A percentile compares a stretch with the other conserved stretches of the same genome.
Conservation (phyloP, 2,329 filamentous ascomycete species). For the Celoporthe dispersa region DNA sequence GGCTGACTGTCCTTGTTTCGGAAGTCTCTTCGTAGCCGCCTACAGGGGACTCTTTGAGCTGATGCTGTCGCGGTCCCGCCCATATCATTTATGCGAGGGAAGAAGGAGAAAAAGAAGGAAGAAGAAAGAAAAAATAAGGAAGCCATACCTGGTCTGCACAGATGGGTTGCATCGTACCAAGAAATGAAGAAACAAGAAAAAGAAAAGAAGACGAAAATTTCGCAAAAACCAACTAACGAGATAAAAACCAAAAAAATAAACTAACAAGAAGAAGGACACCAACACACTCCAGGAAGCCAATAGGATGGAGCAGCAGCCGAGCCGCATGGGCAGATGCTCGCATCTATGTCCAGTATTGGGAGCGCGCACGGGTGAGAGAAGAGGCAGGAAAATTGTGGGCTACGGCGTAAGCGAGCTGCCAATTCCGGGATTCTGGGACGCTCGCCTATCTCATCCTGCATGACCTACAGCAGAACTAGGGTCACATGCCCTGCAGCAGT, state of each 20-base stretch:
- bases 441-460: constrained; percentile 20
- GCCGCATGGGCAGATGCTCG: constrained; percentile 8
- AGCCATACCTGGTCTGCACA: neutral
- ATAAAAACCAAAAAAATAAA: neutral
- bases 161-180: neutral
- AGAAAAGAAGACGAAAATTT: neutral
- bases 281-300: neutral
- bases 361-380: neutral
- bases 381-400: neutral
- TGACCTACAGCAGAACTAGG: neutral
- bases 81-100: too few species aligned
- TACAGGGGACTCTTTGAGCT: neutral
- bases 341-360: neutral
- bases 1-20: neutral
- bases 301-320: neutral
- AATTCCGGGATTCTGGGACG: constrained; percentile 17
- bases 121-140: neutral
- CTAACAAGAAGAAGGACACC: neutral
- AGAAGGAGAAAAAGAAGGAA: neutral
- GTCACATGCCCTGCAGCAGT: constrained; percentile 18
- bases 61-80: neutral
- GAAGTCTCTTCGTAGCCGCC: neutral
- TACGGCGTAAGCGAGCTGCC: constrained; percentile 24
- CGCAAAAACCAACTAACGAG: neutral
- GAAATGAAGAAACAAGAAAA: neutral